Percentiles rank a stretch among this genome's conserved stretches.
phyloP scores from a whole-genome alignment of 2,329 filamentous ascomycete genomes.

The Cladobotryum mycophilum region DNA sequence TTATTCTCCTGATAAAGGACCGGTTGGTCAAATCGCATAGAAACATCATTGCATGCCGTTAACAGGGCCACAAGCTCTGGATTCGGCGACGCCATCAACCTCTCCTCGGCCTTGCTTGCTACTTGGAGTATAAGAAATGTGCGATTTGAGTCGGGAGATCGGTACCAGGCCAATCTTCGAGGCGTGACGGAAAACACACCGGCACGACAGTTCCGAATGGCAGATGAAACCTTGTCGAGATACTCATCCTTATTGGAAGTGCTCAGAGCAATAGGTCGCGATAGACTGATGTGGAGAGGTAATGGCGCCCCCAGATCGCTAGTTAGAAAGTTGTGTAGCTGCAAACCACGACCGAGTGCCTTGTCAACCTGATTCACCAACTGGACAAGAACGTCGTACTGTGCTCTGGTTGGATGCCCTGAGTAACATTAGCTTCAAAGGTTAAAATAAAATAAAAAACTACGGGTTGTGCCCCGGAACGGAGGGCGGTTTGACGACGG shows the following conservation, averaged over 20 bases:
- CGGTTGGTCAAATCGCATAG: conserved; percentile 57
- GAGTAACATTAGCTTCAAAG: neutral
- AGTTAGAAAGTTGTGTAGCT: conserved; percentile 62
- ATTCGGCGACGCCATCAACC: conserved; percentile 30
- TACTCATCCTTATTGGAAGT: conserved; percentile 69
- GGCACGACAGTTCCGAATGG: conserved; percentile 28
- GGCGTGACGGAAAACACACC: conserved; percentile 34
- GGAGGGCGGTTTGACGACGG: neutral
- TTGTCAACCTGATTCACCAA: conserved; percentile 35
- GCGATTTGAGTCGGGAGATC: conserved; percentile 54
- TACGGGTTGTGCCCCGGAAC: neutral
- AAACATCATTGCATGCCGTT: conserved; percentile 57
- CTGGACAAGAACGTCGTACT: conserved; percentile 41
- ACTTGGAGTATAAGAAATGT: conserved; percentile 80
- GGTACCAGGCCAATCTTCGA: conserved; percentile 41
- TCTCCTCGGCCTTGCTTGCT: conserved; percentile 17
- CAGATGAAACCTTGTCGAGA: conserved; percentile 44
- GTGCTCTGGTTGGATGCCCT: conserved; percentile 49
- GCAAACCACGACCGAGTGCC: conserved; percentile 25
- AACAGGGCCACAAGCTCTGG: conserved; percentile 59
- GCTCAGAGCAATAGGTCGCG: conserved; percentile 67
- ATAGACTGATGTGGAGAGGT: conserved; percentile 87
- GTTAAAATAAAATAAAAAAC: too few relatives aligned
- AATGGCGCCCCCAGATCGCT: conserved; percentile 72
- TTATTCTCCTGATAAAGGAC: conserved; percentile 53